Evolutionary conservation across 805 yeast genomes (phyloP), one percentile per base, ranked within the genome.

Genomic region (Metschnikowia henanensis): DNA sequence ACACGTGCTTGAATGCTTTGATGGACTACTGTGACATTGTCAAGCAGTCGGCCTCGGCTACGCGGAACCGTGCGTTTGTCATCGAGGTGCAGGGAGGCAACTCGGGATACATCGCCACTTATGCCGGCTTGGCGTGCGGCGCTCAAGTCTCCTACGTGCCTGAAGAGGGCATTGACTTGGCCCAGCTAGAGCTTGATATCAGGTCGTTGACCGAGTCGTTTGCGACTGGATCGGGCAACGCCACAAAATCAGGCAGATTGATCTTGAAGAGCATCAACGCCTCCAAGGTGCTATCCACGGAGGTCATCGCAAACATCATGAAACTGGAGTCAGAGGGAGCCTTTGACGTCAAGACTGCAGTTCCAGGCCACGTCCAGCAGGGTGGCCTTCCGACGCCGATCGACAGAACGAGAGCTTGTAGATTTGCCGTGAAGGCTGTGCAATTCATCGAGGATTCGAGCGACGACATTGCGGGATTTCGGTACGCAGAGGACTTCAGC

Each of bases 81-180:
- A 87, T 86, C 48, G 95, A 86, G 59, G 85, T 83, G 23, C 95
- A 86, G 69, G 95, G 95, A 57, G 95, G 95, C 42, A 81, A 86
- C 64, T 82, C 87, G 20, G 95, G 95, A 39, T 86, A 76, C 60
- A 78, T 86, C 54, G 90, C 94, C 17, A 76, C 87, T 2, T 76
- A 73, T 54, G 79, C 83, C 12, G 84, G 84, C 25, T 66, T 87
- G 47, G 80, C 83, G 35, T 76, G 84, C 25, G 92, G 92, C 53
- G 84, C 91, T 2, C 77, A 79, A 46, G 87, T 84, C 4, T 78
- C 87, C 0, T 86, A 86, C 57, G 84, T 84, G 21, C 95, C 94
- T 26, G 95, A 86, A 59, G 79, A 80, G 53, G 80, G 81, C 41
- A 76, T 85, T 33, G 66, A 76, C 36, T 66, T 87, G 54, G 72